Evolutionary conservation across 768 basidiomycete species (phyloP).

Genomic region (Lactifluus subvellereus): DNA sequence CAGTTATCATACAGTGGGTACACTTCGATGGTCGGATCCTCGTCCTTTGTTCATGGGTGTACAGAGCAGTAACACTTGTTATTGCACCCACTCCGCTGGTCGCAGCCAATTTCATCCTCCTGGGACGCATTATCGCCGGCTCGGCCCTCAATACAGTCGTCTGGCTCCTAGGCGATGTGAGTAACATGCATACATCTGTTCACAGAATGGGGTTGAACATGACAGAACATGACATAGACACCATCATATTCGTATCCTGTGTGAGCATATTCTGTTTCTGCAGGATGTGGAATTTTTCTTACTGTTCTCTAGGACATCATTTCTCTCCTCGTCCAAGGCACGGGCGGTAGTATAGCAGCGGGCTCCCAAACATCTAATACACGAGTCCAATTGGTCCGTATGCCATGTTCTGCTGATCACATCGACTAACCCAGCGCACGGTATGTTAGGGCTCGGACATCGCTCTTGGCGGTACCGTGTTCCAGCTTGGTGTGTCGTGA

Average conservation of each 20-base stretch:
- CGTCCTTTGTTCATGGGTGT: background rate
- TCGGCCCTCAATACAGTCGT: slow-evolving; percentile 21
- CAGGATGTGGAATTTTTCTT: background rate
- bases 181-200: background rate
- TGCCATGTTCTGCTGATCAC: background rate
- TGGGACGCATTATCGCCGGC: slow-evolving; percentile 20
- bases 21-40: background rate
- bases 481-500: slow-evolving; percentile 15
- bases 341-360: slow-evolving; percentile 16
- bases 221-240: slow-evolving; percentile 7
- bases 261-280: background rate
- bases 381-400: slow-evolving; percentile 2
- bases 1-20: slow-evolving; percentile 21
- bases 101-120: slow-evolving; percentile 22
- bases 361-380: background rate
- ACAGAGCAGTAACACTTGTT: slow-evolving; percentile 11
- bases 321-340: slow-evolving; percentile 15
- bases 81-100: slow-evolving; percentile 22
- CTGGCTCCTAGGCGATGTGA: slow-evolving; percentile 17
- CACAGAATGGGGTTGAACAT: background rate
- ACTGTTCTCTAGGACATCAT: slow-evolving; percentile 13
- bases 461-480: slow-evolving; percentile 18
- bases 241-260: slow-evolving; percentile 15
- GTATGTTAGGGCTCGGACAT: slow-evolving; percentile 13
- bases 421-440: background rate